Evolutionary conservation across 2,329 filamentous ascomycete genomes (phyloP).

Genomic region (Thielaviopsis punctulata): DNA sequence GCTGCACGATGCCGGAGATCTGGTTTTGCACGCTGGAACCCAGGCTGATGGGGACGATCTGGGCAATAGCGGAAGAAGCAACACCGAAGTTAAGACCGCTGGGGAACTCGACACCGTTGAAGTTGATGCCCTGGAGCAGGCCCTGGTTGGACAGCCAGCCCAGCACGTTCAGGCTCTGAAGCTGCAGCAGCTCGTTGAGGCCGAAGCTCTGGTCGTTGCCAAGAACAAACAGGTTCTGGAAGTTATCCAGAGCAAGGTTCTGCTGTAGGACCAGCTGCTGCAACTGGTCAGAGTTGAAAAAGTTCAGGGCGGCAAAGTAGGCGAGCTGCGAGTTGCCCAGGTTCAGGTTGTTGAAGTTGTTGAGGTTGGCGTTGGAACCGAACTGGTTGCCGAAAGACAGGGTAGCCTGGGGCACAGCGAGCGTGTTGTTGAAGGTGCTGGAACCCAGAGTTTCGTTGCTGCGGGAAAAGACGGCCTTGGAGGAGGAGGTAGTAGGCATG

Average conservation of each 20-base stretch:
- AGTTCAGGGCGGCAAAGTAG: slow-evolving; percentile 31
- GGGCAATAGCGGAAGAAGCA: slow-evolving; percentile 12
- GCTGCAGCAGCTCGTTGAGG: slow-evolving; percentile 23
- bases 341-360: slow-evolving; percentile 23
- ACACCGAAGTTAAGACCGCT: slow-evolving; percentile 6
- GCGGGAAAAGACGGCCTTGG: slow-evolving; percentile 21
- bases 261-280: slow-evolving; percentile 19
- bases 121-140: slow-evolving; percentile 18
- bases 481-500: too few relatives aligned
- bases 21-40: slow-evolving; percentile 16
- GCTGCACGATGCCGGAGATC: slow-evolving; percentile 17
- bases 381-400: slow-evolving; percentile 26
- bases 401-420: slow-evolving; percentile 2
- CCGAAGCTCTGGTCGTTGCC: slow-evolving; percentile 25
- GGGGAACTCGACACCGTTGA: slow-evolving; percentile 5
- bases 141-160: slow-evolving; percentile 20
- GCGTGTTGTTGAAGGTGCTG: slow-evolving; percentile 14
- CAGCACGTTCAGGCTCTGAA: slow-evolving; percentile 25
- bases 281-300: slow-evolving; percentile 27
- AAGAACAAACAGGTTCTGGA: slow-evolving; percentile 28
- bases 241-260: slow-evolving; percentile 23
- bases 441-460: slow-evolving; percentile 23
- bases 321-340: slow-evolving; percentile 25
- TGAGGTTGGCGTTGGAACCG: slow-evolving; percentile 22
- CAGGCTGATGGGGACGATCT: slow-evolving; percentile 18